Percentiles rank a stretch among this genome's conserved stretches.
Evolutionary conservation across 495 filamentous ascomycete species (phyloP).

Genomic region (Xylaria sp.): DNA sequence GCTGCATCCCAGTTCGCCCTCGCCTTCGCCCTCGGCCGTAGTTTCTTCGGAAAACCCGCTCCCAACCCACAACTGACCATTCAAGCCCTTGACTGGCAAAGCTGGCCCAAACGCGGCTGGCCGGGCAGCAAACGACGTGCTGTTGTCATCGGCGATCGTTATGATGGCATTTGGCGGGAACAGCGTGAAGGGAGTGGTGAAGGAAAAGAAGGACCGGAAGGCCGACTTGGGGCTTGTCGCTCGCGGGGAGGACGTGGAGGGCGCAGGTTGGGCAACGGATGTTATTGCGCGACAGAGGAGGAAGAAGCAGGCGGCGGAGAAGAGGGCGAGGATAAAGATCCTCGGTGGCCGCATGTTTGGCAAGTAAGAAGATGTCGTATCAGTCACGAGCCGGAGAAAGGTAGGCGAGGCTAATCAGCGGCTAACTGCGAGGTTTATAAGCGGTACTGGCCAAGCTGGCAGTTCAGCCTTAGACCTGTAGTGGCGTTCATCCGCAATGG

Average conservation of each 20-base stretch:
- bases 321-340: slow-evolving; percentile 53
- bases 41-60: slow-evolving; percentile 84
- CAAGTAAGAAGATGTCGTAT: slow-evolving; percentile 3
- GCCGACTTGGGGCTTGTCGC: slow-evolving; percentile 41
- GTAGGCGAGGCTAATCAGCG: background rate
- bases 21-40: slow-evolving; percentile 65
- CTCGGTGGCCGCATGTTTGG: slow-evolving; percentile 55
- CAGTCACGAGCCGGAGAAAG: background rate
- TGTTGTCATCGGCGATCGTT: slow-evolving; percentile 96
- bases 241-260: slow-evolving; percentile 33
- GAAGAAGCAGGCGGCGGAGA: slow-evolving; percentile 55
- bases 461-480: slow-evolving; percentile 36
- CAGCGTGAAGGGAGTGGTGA: slow-evolving; percentile 67
- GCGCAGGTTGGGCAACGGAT: slow-evolving; percentile 38
- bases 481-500: slow-evolving; percentile 37
- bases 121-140: slow-evolving; percentile 90
- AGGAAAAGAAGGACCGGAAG: slow-evolving; percentile 54
- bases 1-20: slow-evolving; percentile 95
- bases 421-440: slow-evolving; percentile 4
- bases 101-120: slow-evolving; percentile 92
- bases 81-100: slow-evolving; percentile 76
- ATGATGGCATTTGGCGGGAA: slow-evolving; percentile 96
- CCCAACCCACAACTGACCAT: slow-evolving; percentile 87
- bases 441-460: slow-evolving; percentile 36
- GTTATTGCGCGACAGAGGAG: slow-evolving; percentile 54